phyloP scores from a whole-genome alignment of 768 basidiomycete genomes.

The Xerocomus brunneocitrinus region DNA sequence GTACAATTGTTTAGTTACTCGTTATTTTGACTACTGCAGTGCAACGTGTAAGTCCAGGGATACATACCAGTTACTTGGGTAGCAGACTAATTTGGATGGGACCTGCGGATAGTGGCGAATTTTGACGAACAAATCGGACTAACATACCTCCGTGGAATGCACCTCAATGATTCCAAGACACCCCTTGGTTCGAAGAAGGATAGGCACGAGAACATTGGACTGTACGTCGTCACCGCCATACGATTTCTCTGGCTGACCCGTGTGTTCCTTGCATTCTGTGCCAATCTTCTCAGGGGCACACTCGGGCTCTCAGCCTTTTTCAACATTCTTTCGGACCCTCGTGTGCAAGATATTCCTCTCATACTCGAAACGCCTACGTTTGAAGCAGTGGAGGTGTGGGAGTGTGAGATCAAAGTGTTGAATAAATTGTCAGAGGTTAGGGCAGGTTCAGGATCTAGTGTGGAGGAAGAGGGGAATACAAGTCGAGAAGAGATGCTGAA shows the following conservation, averaged over 20 bases:
- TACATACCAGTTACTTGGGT: neutral
- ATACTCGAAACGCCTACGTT: constrained; percentile 79
- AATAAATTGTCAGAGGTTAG: constrained; percentile 36
- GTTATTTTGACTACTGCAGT: constrained; percentile 11
- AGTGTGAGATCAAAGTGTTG: constrained; percentile 63
- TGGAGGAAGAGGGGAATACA: neutral
- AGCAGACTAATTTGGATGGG: neutral
- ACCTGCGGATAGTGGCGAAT: constrained; percentile 42
- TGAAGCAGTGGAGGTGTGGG: constrained; percentile 66
- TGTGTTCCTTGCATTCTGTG: neutral
- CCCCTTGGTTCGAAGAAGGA: constrained; percentile 63
- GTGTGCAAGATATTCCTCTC: constrained; percentile 66
- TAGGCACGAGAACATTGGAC: constrained; percentile 79
- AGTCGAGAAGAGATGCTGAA: constrained; percentile 1
- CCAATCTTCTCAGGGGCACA: constrained; percentile 46
- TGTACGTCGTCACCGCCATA: constrained; percentile 43
- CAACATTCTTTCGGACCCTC: constrained; percentile 62
- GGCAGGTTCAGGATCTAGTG: neutral
- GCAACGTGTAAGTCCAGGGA: constrained; percentile 20
- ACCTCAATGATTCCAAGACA: constrained; percentile 80
- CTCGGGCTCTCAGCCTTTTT: constrained; percentile 61
- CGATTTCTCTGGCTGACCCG: neutral
- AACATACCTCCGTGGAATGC: constrained; percentile 74
- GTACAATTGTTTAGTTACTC: neutral
- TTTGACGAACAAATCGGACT: constrained; percentile 71